Evolutionary conservation across 176 grass and related monocot genomes (phyloP), one percentile per base, ranked within the genome.

Genomic region (Carex myosuroides): DNA sequence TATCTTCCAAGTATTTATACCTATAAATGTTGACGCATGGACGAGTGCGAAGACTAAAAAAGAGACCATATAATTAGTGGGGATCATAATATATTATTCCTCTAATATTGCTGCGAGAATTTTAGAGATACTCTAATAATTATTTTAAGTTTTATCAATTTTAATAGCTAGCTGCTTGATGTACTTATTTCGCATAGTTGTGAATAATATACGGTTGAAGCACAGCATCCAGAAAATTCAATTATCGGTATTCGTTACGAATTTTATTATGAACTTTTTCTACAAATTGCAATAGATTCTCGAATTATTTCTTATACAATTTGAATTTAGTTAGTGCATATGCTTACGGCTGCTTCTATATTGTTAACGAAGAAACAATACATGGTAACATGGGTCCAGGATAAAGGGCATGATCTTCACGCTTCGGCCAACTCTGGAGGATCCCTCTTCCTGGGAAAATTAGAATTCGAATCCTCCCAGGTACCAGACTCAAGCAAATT

Each of bases 11-110:
- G 29, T 29, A 29, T 29, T 29, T 29, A 29, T 29, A 29, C 29
- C 1, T 29, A 29, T 29, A 29, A 29, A 29, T 0, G 0, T 29
- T 0, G 0, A 29, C 29, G 0, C 29, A 29, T 1, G 0, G 2
- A 29, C 29, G 1, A 29, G 29, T 29, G 29, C 29, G 29, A 1
- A 29, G 1, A 29, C 29, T 29, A 29, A 2, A 29, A 29, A 29
- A 29, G 29, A 29, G 0, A 29, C 1, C 29, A 29, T 29, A 29
- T 29, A 29, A 29, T 29, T 29, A 29, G 29, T 29, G 29, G 1
- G 1, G 0, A 29, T 1, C 1, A 29, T 29, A 0, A 1, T 29
- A 29, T 29, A 29, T 29, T 2, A 29, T 29, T 29, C 1, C 29
- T 29, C 29, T 29, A 0, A 29, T 29, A 29, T 29, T 29, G 29